A percentile compares a stretch with the other conserved stretches of the same genome.
These are phyloP conservation scores for Candida oleophila DNA, from an alignment of 805 yeast genomes.

Conservation along the genomic window DNA sequence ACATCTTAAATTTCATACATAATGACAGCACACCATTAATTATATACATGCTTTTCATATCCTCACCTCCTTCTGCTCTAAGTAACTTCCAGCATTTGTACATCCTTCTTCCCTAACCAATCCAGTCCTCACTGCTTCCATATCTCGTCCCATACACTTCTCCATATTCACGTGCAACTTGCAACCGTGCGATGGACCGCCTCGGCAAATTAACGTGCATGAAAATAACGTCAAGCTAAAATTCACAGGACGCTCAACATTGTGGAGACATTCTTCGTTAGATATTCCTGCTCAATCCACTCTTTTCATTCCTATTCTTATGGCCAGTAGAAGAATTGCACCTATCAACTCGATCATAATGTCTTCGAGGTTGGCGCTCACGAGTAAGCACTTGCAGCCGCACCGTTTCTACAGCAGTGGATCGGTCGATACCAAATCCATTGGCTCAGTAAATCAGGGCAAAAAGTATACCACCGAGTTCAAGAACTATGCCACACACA, in stretches of 20 bases:
- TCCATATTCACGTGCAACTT: no score
- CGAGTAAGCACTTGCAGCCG: conserved; percentile 11
- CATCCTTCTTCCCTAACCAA: no score
- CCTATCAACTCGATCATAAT: not conserved
- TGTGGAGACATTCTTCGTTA: no score
- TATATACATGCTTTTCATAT: no score
- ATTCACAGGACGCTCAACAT: no score
- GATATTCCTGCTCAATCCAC: no score
- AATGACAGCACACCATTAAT: no score
- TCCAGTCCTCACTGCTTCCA: no score
- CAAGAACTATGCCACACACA: conserved; percentile 44
- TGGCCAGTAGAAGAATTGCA: not conserved
- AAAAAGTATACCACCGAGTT: conserved; percentile 32
- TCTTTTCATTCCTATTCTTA: not conserved
- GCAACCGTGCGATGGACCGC: not conserved
- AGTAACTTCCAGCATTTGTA: no score
- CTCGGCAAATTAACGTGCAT: not conserved
- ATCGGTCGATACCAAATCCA: not conserved
- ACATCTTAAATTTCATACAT: not conserved
- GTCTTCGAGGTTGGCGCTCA: conserved; percentile 10
- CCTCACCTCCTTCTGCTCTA: no score
- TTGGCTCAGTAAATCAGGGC: conserved; percentile 19
- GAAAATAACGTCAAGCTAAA: not conserved
- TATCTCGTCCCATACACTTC: no score
- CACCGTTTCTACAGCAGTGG: conserved; percentile 1